Conservation (phyloP, 768 basidiomycete species). For the Pholiota conissans region DNA sequence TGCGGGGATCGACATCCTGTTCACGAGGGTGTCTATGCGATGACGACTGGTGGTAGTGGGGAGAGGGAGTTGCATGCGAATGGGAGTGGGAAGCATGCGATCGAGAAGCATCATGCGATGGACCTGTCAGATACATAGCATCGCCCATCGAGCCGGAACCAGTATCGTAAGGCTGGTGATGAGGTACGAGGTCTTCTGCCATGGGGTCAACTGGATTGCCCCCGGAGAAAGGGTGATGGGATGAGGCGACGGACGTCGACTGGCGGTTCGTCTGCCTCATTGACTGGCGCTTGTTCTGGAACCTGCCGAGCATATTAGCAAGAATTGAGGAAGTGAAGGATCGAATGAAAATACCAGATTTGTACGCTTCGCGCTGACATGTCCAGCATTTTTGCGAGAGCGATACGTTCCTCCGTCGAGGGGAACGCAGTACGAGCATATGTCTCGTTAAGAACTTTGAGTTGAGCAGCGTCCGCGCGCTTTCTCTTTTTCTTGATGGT, state of each 20-base stretch:
- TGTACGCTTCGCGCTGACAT: constrained; percentile 87
- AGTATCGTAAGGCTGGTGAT: constrained; percentile 28
- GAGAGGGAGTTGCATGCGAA: constrained; percentile 14
- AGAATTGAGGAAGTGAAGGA: constrained; percentile 15
- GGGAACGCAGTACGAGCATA: constrained; percentile 84
- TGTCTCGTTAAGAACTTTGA: constrained; percentile 79
- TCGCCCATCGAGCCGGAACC: constrained; percentile 19
- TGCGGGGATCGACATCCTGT: constrained; percentile 44
- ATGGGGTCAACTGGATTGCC: constrained; percentile 34
- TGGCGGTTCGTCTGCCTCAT: constrained; percentile 79
- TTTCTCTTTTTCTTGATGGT: constrained; percentile 86
- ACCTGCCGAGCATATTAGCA: constrained; percentile 49
- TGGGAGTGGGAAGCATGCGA: constrained; percentile 32
- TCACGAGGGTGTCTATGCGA: constrained; percentile 48
- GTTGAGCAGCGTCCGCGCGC: constrained; percentile 77
- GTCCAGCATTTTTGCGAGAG: constrained; percentile 72
- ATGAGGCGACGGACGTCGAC: constrained; percentile 43
- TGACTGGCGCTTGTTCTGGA: constrained; percentile 85
- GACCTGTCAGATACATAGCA: constrained; percentile 38
- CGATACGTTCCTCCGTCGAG: constrained; percentile 82
- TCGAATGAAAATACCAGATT: constrained; percentile 58
- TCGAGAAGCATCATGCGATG: constrained; percentile 39
- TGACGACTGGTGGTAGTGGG: constrained; percentile 30
- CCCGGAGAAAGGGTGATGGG: constrained; percentile 53
- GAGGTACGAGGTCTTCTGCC: constrained; percentile 38